Evolutionary conservation across 192 early-diverging fungal species (phyloP).

Genomic region (Nowakowskiella sp.): DNA sequence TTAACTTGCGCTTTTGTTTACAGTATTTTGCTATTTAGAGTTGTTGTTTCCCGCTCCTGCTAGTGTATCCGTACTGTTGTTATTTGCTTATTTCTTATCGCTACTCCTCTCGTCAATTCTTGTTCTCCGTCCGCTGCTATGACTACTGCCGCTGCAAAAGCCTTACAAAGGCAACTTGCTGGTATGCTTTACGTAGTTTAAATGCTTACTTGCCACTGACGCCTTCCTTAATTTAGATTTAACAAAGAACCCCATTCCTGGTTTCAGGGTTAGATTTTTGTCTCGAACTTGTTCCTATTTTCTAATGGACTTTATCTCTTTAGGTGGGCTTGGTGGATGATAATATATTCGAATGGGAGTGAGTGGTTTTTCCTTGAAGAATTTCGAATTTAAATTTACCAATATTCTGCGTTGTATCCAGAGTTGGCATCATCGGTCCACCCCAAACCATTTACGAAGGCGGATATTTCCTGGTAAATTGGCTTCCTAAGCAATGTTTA

Average conservation of each 20-base stretch:
- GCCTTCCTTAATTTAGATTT: constrained; percentile 29
- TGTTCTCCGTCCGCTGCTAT: background rate
- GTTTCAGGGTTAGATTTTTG: constrained; percentile 26
- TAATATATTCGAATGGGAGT: constrained; percentile 49
- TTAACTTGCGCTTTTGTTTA: too few relatives aligned
- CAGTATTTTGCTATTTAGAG: background rate
- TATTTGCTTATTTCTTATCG: background rate
- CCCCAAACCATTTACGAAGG: constrained; percentile 44
- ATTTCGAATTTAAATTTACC: constrained; percentile 6
- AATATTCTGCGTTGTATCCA: constrained; percentile 9
- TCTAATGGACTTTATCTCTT: background rate
- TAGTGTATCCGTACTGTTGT: background rate
- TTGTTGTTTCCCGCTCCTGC: background rate
- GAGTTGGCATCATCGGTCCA: constrained; percentile 52
- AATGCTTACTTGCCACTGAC: background rate
- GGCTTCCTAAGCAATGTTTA: too few relatives aligned
- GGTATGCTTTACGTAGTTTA: constrained; percentile 15
- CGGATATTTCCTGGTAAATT: constrained; percentile 47
- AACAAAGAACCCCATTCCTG: constrained; percentile 39
- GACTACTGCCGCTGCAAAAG: constrained; percentile 18
- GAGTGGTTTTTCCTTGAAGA: constrained; percentile 2
- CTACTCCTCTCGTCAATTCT: background rate
- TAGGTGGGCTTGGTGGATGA: constrained; percentile 43
- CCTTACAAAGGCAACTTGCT: constrained; percentile 37
- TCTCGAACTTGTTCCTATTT: too few relatives aligned